Evolutionary conservation across 805 yeast genomes (phyloP), one percentile per base, ranked within the genome.

Genomic region (Zygosaccharomyces lentus): DNA sequence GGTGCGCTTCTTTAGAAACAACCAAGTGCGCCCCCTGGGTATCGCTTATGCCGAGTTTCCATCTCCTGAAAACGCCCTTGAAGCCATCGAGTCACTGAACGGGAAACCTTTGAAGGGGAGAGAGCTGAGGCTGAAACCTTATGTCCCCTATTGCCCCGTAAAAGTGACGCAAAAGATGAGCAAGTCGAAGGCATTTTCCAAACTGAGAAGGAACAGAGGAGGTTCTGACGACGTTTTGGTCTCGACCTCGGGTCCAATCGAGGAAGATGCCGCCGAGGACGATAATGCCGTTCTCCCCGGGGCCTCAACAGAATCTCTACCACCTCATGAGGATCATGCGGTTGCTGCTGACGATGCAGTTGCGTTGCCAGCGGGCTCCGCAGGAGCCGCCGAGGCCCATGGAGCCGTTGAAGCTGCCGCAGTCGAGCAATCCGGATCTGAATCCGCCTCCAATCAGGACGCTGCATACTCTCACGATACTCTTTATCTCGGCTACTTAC

Each of bases 1-100:
- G 2, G 69, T 77, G 13, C 68, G 76, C 27, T 76, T 77, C 9
- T 65, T 71, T 46, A 67, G 74, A 36, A 57, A 57, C 6, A 59
- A 57, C 32, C 68, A 66, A 41, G 72, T 69, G 38, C 70, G 64
- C 50, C 77, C 81, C 2, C 64, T 78, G 52, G 91, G 93, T 3
- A 74, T 78, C 57, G 97, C 95, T 10, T 90, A 86, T 67, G 84
- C 88, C 47, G 93, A 88, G 56, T 91, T 82, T 61, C 82, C 75
- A 56, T 73, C 71, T 43, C 75, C 74, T 48, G 88, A 78, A 43
- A 73, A 73, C 32, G 95, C 90, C 43, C 67, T 70, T 57, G 62
- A 68, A 56, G 95, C 89, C 2, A 74, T 87, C 51, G 78, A 73
- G 19, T 73, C 74, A 47, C 75, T 83, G 60, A 75, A 85, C 57